Conservation (phyloP, 2,329 filamentous ascomycete species). For the Emydomyces testavorans region DNA sequence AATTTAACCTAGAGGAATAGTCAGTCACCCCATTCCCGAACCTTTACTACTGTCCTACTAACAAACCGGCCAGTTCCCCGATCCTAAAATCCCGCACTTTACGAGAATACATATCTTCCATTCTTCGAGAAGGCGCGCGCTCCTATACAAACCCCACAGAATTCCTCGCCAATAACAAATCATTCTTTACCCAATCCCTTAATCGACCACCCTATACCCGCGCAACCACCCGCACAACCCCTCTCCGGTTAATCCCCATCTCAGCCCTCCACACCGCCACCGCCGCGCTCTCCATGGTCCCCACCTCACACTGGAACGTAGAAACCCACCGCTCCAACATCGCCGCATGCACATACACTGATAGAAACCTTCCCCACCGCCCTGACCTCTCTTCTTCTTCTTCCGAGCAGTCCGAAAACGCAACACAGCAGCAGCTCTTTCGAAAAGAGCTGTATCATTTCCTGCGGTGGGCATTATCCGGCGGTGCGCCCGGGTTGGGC, state of each 20-base stretch:
- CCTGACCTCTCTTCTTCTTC: too few species aligned
- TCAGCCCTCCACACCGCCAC: constrained; percentile 35
- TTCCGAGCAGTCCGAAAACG: constrained; percentile 21
- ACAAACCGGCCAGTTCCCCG: constrained; percentile 18
- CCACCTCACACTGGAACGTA: constrained; percentile 31
- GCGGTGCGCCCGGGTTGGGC: constrained; percentile 43
- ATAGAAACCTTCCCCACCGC: constrained; percentile 21
- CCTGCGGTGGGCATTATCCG: constrained; percentile 46
- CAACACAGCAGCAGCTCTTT: constrained; percentile 26
- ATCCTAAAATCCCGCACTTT: constrained; percentile 29
- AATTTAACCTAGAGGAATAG: constrained; percentile 21
- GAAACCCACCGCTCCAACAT: constrained; percentile 34
- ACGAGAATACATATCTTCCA: constrained; percentile 42
- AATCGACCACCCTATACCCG: constrained; percentile 21
- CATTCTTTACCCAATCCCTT: constrained; percentile 36
- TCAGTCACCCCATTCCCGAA: constrained; percentile 17
- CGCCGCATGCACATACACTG: constrained; percentile 20
- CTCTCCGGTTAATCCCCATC: constrained; percentile 21
- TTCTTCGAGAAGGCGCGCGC: constrained; percentile 25
- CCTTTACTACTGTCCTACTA: constrained; percentile 6
- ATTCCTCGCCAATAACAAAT: constrained; percentile 14
- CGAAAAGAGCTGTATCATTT: constrained; percentile 44
- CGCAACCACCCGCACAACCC: constrained; percentile 15
- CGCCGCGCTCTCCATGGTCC: constrained; percentile 35
- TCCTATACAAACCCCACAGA: constrained; percentile 16